Percentiles rank a stretch among this genome's conserved stretches.
These are phyloP conservation scores for Globisporangium carolinianum DNA, from an alignment of 352 stramenopile species.

Conservation along the genomic window DNA sequence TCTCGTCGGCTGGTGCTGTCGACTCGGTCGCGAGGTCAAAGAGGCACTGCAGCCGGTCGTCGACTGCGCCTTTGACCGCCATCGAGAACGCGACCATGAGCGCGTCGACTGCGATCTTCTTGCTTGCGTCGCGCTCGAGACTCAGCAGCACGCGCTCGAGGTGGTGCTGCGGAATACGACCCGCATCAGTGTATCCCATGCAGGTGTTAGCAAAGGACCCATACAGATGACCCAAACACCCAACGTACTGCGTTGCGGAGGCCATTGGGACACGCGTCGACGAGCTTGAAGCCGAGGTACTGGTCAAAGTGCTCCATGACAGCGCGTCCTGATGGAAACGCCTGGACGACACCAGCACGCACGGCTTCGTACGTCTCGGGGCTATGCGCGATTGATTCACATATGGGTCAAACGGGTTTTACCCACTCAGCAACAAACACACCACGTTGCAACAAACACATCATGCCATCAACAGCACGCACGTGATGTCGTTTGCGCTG, in stretches of 20 bases:
- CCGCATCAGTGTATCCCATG: too few species aligned
- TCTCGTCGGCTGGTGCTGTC: conserved; percentile 10
- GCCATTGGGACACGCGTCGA: conserved; percentile 42
- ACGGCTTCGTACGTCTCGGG: conserved; percentile 46
- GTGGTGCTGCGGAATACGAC: conserved; percentile 35
- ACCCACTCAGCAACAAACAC: neutral
- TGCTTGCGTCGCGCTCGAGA: conserved; percentile 40
- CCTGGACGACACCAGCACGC: conserved; percentile 32
- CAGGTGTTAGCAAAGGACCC: too few species aligned
- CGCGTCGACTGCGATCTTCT: conserved; percentile 62
- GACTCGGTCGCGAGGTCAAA: conserved; percentile 60
- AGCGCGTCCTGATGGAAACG: conserved; percentile 60
- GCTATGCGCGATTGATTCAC: conserved; percentile 12
- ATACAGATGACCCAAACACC: too few species aligned
- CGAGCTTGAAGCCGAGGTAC: conserved; percentile 68
- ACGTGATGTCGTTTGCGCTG: conserved; percentile 78
- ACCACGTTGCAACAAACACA: neutral
- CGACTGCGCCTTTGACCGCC: conserved; percentile 63
- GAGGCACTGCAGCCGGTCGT: conserved; percentile 63
- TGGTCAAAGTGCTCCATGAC: conserved; percentile 74
- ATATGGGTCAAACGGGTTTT: neutral
- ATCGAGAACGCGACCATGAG: conserved; percentile 80
- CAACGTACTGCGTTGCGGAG: conserved; percentile 47
- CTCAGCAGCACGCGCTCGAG: conserved; percentile 72
- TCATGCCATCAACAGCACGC: conserved; percentile 1